A percentile compares a stretch with the other conserved stretches of the same genome.
These are phyloP conservation scores for Besnoitia besnoiti DNA, from an alignment of 169 alveolate genomes.

Conservation along the genomic window DNA sequence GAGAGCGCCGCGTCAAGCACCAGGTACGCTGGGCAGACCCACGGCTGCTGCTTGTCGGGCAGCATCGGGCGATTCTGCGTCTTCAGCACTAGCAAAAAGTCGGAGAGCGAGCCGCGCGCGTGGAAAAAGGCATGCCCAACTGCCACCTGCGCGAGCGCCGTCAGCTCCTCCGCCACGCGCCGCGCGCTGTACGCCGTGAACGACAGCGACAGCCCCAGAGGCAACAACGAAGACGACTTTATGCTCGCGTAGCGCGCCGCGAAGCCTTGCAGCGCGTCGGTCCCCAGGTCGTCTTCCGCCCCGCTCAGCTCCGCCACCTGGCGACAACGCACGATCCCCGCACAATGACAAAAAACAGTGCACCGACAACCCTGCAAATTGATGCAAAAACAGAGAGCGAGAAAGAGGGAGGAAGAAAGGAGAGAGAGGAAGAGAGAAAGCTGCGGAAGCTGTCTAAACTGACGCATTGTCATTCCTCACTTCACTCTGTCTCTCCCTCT, in stretches of 20 bases:
- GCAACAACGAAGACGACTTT: constrained; percentile 52
- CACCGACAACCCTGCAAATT: background rate
- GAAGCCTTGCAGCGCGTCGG: constrained; percentile 52
- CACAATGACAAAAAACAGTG: background rate
- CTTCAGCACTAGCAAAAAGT: background rate
- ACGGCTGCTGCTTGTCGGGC: constrained; percentile 60
- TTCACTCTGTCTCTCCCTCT: background rate
- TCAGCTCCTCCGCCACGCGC: background rate
- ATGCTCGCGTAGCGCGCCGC: constrained; percentile 60
- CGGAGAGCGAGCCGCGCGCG: background rate
- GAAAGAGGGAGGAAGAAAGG: background rate
- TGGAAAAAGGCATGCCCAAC: background rate
- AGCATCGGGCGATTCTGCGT: background rate
- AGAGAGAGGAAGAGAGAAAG: background rate
- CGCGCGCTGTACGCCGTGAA: background rate
- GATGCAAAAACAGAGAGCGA: background rate
- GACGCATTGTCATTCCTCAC: background rate
- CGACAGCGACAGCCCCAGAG: background rate
- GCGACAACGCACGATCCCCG: background rate
- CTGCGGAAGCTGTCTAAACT: background rate
- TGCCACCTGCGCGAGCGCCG: background rate
- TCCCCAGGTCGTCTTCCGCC: constrained; percentile 55
- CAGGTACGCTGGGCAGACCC: constrained; percentile 47
- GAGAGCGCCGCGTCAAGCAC: constrained; percentile 46
- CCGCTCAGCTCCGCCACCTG: constrained; percentile 47